phyloP scores from a whole-genome alignment of 495 filamentous ascomycete species.

The Podospora pseudocomata region DNA sequence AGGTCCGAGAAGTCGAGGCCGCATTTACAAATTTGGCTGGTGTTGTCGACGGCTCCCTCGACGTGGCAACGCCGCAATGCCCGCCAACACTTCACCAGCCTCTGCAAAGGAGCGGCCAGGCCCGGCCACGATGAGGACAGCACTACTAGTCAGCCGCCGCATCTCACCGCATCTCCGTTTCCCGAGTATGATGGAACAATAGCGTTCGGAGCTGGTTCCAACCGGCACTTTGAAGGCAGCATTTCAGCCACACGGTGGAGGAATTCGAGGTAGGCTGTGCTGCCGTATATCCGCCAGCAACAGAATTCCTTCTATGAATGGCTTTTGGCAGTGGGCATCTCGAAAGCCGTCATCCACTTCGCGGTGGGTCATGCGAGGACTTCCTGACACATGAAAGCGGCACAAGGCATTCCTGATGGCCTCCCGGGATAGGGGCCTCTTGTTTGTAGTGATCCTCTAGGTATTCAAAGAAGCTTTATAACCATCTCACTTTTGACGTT shows the following conservation, averaged over 20 bases:
- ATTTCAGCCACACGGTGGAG: not conserved
- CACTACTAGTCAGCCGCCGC: not conserved
- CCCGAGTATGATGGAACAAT: not conserved
- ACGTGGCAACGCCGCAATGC: not conserved
- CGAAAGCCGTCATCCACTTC: not conserved
- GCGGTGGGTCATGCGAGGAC: not conserved
- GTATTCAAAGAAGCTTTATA: not conserved
- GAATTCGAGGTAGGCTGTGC: not conserved
- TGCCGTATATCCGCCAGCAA: not conserved
- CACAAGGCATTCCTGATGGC: not conserved
- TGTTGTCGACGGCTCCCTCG: not conserved
- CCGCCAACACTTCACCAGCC: not conserved
- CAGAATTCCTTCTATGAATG: not conserved
- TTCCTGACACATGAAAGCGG: not conserved
- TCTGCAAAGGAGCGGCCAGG: not conserved
- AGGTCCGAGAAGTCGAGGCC: not conserved
- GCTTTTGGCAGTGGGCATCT: not conserved
- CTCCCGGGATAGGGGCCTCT: not conserved
- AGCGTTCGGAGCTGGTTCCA: not conserved
- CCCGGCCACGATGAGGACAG: not conserved
- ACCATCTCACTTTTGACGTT: not conserved
- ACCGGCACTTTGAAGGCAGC: not conserved
- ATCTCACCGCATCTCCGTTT: not conserved
- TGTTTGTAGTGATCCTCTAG: not conserved
- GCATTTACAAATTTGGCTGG: not conserved